Percentiles rank a stretch among this genome's conserved stretches.
These are phyloP conservation scores for Astrothelium subdiscretum DNA, from an alignment of 495 filamentous ascomycete genomes.

Conservation along the genomic window DNA sequence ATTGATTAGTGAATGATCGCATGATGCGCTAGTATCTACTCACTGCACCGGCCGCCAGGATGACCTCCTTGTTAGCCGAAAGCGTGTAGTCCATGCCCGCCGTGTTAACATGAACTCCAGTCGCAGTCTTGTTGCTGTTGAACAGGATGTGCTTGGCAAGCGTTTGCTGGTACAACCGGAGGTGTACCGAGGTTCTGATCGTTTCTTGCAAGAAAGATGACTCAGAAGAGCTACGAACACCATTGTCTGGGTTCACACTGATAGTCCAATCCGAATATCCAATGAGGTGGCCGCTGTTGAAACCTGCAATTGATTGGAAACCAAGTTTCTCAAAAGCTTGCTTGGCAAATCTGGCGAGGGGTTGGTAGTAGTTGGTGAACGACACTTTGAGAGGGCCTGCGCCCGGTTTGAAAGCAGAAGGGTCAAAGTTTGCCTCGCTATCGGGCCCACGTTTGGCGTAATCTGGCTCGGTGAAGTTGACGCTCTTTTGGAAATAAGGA, in stretches of 20 bases:
- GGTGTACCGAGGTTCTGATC: conserved; percentile 12
- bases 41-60: conserved; percentile 41
- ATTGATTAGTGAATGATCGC: neutral
- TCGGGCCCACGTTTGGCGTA: conserved; percentile 26
- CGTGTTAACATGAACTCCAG: conserved; percentile 35
- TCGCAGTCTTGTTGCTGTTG: conserved; percentile 34
- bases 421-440: conserved; percentile 35
- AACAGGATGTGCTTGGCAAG: conserved; percentile 37
- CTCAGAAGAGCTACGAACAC: conserved; percentile 29
- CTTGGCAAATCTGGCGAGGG: conserved; percentile 32
- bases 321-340: conserved; percentile 29
- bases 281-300: conserved; percentile 24
- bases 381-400: conserved; percentile 41
- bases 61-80: conserved; percentile 40
- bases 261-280: conserved; percentile 21
- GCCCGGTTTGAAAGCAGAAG: conserved; percentile 19
- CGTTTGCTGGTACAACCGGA: conserved; percentile 29
- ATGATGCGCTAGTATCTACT: neutral
- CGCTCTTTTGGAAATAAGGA: conserved; percentile 43
- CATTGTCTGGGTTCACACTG: conserved; percentile 27
- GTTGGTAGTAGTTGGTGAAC: conserved; percentile 36
- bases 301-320: conserved; percentile 16
- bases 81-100: conserved; percentile 28
- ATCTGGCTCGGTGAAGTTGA: conserved; percentile 42
- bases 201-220: conserved; percentile 30